Base-by-base conservation (phyloP, 129 eudicot species). In the Centrapalus pauciflorus region DNA sequence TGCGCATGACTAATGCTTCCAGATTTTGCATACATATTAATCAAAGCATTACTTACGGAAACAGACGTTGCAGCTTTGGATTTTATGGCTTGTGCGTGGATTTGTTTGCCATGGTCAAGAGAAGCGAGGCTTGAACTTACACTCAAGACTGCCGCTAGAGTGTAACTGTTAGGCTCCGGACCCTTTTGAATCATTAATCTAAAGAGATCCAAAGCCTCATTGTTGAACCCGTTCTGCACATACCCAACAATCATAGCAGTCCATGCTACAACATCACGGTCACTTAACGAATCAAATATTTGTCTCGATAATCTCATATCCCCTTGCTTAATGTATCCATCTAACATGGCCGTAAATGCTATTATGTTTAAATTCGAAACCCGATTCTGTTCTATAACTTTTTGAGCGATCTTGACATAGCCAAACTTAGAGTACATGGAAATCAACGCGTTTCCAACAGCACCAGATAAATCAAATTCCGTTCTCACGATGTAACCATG, bases 181-280 rank as follows among this genome's bases (percentile, higher is more conserved):
- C 96, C 96, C 32, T 67, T 52, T 69, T 55, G 69, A 10, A 89
- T 57, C 96, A 89, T 89, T 28, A 71, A 83, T 67, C 81, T 81
- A 54, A 86, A 86, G 41, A 89, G 78, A 46, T 72, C 70, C 19
- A 81, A 74, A 19, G 95, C 96, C 4, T 86, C 88, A 72, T 70
- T 50, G 30, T 81, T 79, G 43, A 63, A 71, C 43, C 95, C 88
- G 7, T 89, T 89, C 32, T 89, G 96, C 60, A 80, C 77, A 69
- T 86, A 89, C 2, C 96, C 96, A 21, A 86, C 96, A 24, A 89
- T 79, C 95, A 89, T 86, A 26, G 96, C 96, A 0, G 96, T 89
- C 95, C 96, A 89, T 40, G 83, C 82, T 50, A 89, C 95, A 34
- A 89, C 96, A 81, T 89, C 96, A 17, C 76, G 81, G 7, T 77